Base-by-base conservation (phyloP, 176 grass and related monocot species). In the Melocanna baccifera region DNA sequence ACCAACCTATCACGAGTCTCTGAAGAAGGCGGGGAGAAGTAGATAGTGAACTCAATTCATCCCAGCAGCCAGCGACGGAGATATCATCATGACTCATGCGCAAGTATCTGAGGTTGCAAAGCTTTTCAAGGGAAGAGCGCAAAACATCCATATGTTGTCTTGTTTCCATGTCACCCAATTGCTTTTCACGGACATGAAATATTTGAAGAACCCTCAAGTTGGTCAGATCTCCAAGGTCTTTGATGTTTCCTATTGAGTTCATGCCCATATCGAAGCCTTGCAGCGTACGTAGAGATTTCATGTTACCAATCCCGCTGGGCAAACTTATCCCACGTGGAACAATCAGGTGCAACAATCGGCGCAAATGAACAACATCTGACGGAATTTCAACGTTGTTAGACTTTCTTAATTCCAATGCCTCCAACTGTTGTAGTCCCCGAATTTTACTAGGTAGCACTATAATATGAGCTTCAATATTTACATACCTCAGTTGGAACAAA, bases 341-440 rank as follows among this genome's bases (percentile, higher is more conserved):
- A 7, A 53, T 26, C 47, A 81, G 12, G 67, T 69, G 78, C 13
- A 69, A 12, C 10, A 80, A 18, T 1, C 12, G 20, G 30, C 1
- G 22, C 78, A 80, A 5, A 67, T 5, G 20, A 67, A 67, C 12
- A 18, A 81, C 9, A 55, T 81, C 78, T 2, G 46, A 19, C 4
- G 64, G 63, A 26, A 81, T 4, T 57, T 56, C 1, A 62, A 63
- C 28, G 1, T 62, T 42, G 36, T 58, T 50, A 91, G 88, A 73
- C 85, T 86, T 23, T 81, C 77, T 61, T 91, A 81, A 73, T 32
- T 64, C 0, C 30, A 32, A 32, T 32, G 30, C 1, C 30, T 32
- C 30, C 30, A 32, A 32, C 1, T 32, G 30, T 2, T 32, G 30
- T 2, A 32, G 30, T 32, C 1, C 30, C 30, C 30, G 30, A 32